These are phyloP conservation scores for Phoma herbarum DNA, from an alignment of 2,329 filamentous ascomycete genomes.

Conservation along the genomic window DNA sequence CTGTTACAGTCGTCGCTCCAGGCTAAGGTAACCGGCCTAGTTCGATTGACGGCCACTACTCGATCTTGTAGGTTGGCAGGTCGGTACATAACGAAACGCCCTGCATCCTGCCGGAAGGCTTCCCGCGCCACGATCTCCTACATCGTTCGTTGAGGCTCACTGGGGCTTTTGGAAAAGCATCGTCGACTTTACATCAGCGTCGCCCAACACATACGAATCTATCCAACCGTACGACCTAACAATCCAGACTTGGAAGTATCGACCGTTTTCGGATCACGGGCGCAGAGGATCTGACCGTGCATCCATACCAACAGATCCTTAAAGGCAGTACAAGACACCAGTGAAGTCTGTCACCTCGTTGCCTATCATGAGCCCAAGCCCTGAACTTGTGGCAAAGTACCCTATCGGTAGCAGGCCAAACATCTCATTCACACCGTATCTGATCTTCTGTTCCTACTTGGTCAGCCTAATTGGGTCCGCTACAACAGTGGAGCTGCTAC, in stretches of 20 bases:
- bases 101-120: slow-evolving; percentile 14
- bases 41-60: slow-evolving; percentile 2
- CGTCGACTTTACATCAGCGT: slow-evolving; percentile 5
- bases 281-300: slow-evolving; percentile 5
- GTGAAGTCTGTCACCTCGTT: not conserved
- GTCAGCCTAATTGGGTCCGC: slow-evolving; percentile 78
- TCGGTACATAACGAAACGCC: slow-evolving; percentile 15
- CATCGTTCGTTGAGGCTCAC: not conserved
- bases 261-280: not conserved
- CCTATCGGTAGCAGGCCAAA: slow-evolving; percentile 46
- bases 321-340: not conserved
- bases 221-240: slow-evolving; percentile 1
- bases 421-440: slow-evolving; percentile 52
- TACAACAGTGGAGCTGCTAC: slow-evolving; percentile 83
- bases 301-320: not conserved
- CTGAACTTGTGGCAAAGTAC: slow-evolving; percentile 38
- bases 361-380: slow-evolving; percentile 19
- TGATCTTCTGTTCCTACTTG: slow-evolving; percentile 66
- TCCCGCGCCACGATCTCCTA: slow-evolving; percentile 17
- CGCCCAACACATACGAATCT: not conserved
- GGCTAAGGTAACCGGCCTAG: slow-evolving; percentile 4
- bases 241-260: not conserved
- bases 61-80: slow-evolving; percentile 8
- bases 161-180: slow-evolving; percentile 15
- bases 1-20: slow-evolving; percentile 18